phyloP scores from a whole-genome alignment of 225 moss, liverwort and hornwort species.

The Climacium dendroides region DNA sequence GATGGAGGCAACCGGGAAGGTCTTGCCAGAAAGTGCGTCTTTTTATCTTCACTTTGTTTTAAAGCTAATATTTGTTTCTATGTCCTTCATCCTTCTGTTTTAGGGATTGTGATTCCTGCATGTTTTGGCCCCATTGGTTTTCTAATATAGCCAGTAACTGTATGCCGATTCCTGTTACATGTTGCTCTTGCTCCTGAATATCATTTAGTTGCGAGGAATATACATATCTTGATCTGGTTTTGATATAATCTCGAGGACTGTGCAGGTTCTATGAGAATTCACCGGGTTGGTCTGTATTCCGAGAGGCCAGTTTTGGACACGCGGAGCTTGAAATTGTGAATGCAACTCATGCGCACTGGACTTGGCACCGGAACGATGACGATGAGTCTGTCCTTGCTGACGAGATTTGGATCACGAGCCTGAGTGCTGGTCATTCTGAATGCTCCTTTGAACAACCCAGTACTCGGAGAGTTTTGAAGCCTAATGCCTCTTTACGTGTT shows the following conservation, averaged over 20 bases:
- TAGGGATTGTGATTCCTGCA: background rate
- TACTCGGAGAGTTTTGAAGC: conserved; percentile 20
- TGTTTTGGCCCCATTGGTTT: background rate
- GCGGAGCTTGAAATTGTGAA: conserved; percentile 50
- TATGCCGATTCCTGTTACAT: background rate
- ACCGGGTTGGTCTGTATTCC: conserved; percentile 64
- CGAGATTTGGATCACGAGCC: conserved; percentile 31
- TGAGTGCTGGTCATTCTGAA: conserved; percentile 16
- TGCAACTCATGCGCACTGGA: conserved; percentile 54
- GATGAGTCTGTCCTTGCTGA: conserved; percentile 57
- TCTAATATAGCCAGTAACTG: background rate
- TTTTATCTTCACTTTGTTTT: background rate
- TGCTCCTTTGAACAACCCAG: conserved; percentile 8
- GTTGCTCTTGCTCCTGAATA: background rate
- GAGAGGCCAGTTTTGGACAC: conserved; percentile 86
- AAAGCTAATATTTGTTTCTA: background rate
- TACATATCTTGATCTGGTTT: background rate
- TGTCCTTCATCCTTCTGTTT: background rate
- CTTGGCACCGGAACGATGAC: conserved; percentile 81
- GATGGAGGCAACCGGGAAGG: conserved; percentile 76
- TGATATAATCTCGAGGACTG: background rate
- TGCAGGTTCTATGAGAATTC: conserved; percentile 46
- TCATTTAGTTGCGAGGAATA: background rate
- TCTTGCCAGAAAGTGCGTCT: conserved; percentile 36
- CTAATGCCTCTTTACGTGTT: background rate